phyloP scores from a whole-genome alignment of 768 basidiomycete genomes.

The Cubamyces sp. region DNA sequence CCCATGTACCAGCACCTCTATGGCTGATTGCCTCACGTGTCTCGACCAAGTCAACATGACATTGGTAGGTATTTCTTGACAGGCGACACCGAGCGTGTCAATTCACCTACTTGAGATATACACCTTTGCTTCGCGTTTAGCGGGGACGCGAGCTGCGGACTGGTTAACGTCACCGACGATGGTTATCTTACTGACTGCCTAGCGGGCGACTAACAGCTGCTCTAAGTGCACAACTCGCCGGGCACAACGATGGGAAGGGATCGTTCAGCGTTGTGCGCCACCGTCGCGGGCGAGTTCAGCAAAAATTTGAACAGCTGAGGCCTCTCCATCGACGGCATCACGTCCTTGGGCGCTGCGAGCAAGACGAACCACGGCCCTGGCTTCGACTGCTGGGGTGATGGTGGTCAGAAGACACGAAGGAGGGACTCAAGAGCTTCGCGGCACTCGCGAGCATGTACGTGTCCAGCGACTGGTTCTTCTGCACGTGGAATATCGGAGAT shows the following conservation, averaged over 20 bases:
- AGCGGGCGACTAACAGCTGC: slow-evolving; percentile 35
- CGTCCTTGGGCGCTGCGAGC: slow-evolving; percentile 24
- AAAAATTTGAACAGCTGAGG: slow-evolving; percentile 68
- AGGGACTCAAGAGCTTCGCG: slow-evolving; percentile 51
- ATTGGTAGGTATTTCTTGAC: slow-evolving; percentile 37
- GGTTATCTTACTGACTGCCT: slow-evolving; percentile 35
- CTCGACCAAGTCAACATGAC: slow-evolving; percentile 47
- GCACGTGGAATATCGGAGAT: slow-evolving; percentile 77
- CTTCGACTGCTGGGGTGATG: slow-evolving; percentile 49
- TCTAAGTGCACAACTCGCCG: slow-evolving; percentile 48
- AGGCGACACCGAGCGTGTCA: slow-evolving; percentile 12
- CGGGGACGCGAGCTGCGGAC: slow-evolving; percentile 34
- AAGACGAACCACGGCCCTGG: slow-evolving; percentile 45
- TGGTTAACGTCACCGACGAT: slow-evolving; percentile 36
- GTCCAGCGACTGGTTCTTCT: slow-evolving; percentile 71
- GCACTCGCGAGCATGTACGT: slow-evolving; percentile 66
- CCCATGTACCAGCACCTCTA: too few relatives aligned
- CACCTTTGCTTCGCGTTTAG: slow-evolving; percentile 52
- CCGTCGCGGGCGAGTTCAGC: slow-evolving; percentile 74
- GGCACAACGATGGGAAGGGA: slow-evolving; percentile 47
- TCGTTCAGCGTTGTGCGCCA: slow-evolving; percentile 62
- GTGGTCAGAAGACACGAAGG: slow-evolving; percentile 54
- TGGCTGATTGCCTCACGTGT: slow-evolving; percentile 42
- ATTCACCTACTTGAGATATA: slow-evolving; percentile 17
- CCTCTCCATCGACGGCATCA: slow-evolving; percentile 44